Conservation (phyloP, 768 basidiomycete species). For the Boletus pseudopeckii region DNA sequence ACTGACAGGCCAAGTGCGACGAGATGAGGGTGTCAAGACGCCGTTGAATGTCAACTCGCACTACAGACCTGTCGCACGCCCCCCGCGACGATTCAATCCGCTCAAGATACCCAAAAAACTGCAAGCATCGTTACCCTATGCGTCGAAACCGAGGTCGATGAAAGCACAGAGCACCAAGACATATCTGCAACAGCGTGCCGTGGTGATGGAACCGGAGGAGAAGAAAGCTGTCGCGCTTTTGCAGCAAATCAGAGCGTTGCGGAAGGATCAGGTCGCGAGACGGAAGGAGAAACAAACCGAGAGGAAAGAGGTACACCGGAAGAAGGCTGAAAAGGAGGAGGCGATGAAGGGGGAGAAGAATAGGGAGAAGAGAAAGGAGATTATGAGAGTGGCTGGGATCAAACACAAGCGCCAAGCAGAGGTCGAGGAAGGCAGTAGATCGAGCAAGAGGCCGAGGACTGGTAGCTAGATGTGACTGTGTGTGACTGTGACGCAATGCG, state of each 20-base stretch:
- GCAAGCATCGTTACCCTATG: slow-evolving; percentile 88
- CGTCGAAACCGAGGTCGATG: slow-evolving; percentile 87
- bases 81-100: slow-evolving; percentile 84
- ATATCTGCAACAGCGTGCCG: slow-evolving; percentile 93
- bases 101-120: slow-evolving; percentile 85
- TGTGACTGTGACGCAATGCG: slow-evolving; percentile 21
- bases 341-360: slow-evolving; percentile 60
- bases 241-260: slow-evolving; percentile 89
- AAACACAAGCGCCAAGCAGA: slow-evolving; percentile 68
- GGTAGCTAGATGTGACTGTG: background rate
- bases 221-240: slow-evolving; percentile 85
- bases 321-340: slow-evolving; percentile 73
- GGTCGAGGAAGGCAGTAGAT: slow-evolving; percentile 49
- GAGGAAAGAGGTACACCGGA: slow-evolving; percentile 61
- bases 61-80: slow-evolving; percentile 80
- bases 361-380: slow-evolving; percentile 72
- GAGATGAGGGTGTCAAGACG: slow-evolving; percentile 81
- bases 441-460: slow-evolving; percentile 52
- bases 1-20: slow-evolving; percentile 86
- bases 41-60: slow-evolving; percentile 80
- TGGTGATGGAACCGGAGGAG: slow-evolving; percentile 94
- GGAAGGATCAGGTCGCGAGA: slow-evolving; percentile 80
- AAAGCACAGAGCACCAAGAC: slow-evolving; percentile 68
- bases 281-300: slow-evolving; percentile 87
- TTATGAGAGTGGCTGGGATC: slow-evolving; percentile 68